Evolutionary conservation across 1,284 basidiomycete species (phyloP).

Genomic region (Coriolopsis trogii): DNA sequence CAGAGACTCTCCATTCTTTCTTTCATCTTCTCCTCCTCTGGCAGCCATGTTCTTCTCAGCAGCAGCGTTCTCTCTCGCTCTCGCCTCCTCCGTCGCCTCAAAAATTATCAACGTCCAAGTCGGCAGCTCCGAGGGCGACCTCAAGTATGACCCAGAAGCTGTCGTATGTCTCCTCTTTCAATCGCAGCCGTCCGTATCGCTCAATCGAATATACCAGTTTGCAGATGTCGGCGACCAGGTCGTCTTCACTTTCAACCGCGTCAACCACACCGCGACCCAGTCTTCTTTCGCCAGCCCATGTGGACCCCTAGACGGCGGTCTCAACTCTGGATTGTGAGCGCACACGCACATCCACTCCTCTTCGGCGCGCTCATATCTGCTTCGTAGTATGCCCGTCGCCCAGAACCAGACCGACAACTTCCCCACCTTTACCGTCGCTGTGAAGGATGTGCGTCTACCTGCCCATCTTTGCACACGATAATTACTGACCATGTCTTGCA

Average conservation of each 20-base stretch:
- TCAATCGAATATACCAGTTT: slow-evolving; percentile 32
- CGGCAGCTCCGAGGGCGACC: slow-evolving; percentile 46
- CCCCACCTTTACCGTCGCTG: slow-evolving; percentile 38
- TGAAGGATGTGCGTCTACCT: slow-evolving; percentile 37
- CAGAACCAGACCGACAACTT: slow-evolving; percentile 40
- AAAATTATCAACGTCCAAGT: slow-evolving; percentile 51
- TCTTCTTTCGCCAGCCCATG: slow-evolving; percentile 59
- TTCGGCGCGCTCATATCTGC: not conserved
- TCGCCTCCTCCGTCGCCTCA: slow-evolving; percentile 51
- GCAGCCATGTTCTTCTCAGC: slow-evolving; percentile 51
- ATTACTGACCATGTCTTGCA: not conserved
- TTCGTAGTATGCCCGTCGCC: slow-evolving; percentile 51
- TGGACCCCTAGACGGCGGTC: slow-evolving; percentile 47
- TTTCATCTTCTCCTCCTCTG: slow-evolving; percentile 31
- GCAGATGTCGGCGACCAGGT: slow-evolving; percentile 59
- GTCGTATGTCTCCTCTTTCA: slow-evolving; percentile 43
- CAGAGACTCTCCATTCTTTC: slow-evolving; percentile 25
- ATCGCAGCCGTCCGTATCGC: slow-evolving; percentile 8
- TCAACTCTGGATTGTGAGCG: slow-evolving; percentile 62
- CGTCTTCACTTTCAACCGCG: slow-evolving; percentile 55
- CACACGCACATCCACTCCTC: not conserved
- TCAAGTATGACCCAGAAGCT: slow-evolving; percentile 51
- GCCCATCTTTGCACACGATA: not conserved
- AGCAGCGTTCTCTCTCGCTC: slow-evolving; percentile 40
- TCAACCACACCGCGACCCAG: slow-evolving; percentile 62